Base-by-base conservation (phyloP, 106 monocot genomes). In the Cymbidium sinense region DNA sequence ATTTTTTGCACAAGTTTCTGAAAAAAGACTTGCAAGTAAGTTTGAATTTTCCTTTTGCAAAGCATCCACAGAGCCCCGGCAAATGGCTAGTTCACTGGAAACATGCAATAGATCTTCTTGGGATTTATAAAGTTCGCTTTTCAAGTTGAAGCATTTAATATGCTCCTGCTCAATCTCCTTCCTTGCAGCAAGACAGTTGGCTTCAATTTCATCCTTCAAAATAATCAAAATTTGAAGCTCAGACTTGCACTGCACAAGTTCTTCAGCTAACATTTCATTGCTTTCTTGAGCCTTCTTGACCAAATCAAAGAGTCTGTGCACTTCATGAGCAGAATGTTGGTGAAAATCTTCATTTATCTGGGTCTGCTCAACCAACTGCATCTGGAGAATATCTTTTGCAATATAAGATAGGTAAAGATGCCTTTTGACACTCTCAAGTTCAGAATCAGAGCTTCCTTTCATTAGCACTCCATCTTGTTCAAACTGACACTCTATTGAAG, bases 331-430 rank as follows among this genome's bases (percentile, higher is more conserved):
- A 75, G 81, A 90, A 27, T 74, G 67, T n/a, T 21, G 79, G 73
- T 79, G 74, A 34, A 61, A 27, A 12, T 86, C 82, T 34, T 67
- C 19, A 75, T 84, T 82, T 21, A 75, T 36, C 29, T 71, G 74
- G 18, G 79, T 75, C 55, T 86, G 79, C 27, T 88, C 92, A 80
- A 73, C 82, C 43, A 92, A 77, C 29, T 89, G 85, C 67, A 90
- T 51, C 79, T 87, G 81, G 47, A 95, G 76, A 87, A 87, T 76
- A 84, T 89, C 86, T 76, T 86, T 92, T 44, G 77, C 77, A 35
- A 99, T 13, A 78, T 6, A 85, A 77, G 85, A 78, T 76, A 87
- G 34, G 76, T 95, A 99, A 54, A 99, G 87, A 81, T 92, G 89
- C 55, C 58, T 79, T 80, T 34, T 88, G 27, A 99, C 74, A 81